phyloP scores from a whole-genome alignment of 1,139 yeast genomes.

The Yamadazyma sp. region DNA sequence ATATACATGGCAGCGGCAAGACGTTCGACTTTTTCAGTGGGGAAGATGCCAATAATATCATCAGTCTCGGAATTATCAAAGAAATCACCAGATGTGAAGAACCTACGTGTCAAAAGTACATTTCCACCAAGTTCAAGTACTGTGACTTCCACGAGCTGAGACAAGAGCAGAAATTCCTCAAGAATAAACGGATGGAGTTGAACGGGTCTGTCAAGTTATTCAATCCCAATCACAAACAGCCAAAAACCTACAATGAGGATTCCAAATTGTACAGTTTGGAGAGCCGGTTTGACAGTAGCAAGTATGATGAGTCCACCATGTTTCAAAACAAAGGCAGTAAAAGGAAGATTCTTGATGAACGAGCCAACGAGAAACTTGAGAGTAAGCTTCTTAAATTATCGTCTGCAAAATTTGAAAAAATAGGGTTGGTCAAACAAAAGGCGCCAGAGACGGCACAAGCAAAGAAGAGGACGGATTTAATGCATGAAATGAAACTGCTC shows the following conservation, averaged over 20 bases:
- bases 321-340: constrained; percentile 35
- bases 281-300: constrained; percentile 17
- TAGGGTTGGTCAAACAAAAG: constrained; percentile 14
- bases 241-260: constrained; percentile 27
- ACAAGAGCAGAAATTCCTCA: constrained; percentile 16
- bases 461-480: constrained; percentile 3
- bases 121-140: constrained; percentile 11
- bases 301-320: constrained; percentile 48
- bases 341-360: constrained; percentile 31
- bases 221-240: constrained; percentile 25
- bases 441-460: constrained; percentile 1
- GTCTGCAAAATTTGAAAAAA: constrained; percentile 12
- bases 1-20: constrained; percentile 42
- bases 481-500: constrained; percentile 6
- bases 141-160: constrained; percentile 18
- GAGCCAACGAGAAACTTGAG: constrained; percentile 35
- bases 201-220: constrained; percentile 56
- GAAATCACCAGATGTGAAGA: constrained; percentile 67
- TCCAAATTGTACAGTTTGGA: constrained; percentile 19
- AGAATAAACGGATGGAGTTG: constrained; percentile 64
- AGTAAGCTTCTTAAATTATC: constrained; percentile 24
- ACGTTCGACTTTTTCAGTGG: constrained; percentile 59
- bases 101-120: constrained; percentile 42
- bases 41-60: constrained; percentile 49
- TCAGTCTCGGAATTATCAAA: constrained; percentile 74